These are phyloP conservation scores for Gypsophila paniculata DNA, from an alignment of 179 eudicot species.

Conservation along the genomic window DNA sequence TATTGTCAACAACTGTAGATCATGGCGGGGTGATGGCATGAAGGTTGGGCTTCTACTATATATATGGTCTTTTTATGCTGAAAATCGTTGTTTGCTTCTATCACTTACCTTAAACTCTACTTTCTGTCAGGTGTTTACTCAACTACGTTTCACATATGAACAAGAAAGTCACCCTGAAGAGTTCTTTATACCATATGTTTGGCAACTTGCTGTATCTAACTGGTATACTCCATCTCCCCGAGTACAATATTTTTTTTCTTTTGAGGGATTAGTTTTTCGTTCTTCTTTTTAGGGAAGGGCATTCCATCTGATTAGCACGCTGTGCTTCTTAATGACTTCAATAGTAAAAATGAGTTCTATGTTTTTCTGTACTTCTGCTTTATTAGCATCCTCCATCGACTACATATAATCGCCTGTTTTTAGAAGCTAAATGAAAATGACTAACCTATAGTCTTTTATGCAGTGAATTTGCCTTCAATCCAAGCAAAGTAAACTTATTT, in stretches of 20 bases:
- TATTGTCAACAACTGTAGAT: slow-evolving; percentile 64
- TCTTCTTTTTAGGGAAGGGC: background rate
- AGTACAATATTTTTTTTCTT: background rate
- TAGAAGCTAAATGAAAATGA: too few species aligned
- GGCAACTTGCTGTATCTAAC: slow-evolving; percentile 76
- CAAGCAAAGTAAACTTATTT: slow-evolving; percentile 65
- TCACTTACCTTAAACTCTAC: background rate
- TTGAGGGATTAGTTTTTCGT: background rate
- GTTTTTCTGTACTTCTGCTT: too few species aligned
- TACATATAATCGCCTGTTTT: too few species aligned
- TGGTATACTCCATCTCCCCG: slow-evolving; percentile 37
- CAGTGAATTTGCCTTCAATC: slow-evolving; percentile 63
- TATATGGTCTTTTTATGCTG: background rate
- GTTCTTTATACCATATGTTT: slow-evolving; percentile 93
- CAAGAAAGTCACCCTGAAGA: slow-evolving; percentile 98
- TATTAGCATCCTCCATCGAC: too few species aligned
- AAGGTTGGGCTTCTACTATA: slow-evolving; percentile 47
- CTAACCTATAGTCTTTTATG: too few species aligned
- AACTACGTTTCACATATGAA: slow-evolving; percentile 83
- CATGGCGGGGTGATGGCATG: slow-evolving; percentile 97
- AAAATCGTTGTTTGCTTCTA: background rate
- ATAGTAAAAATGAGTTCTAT: background rate
- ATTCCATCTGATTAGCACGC: background rate
- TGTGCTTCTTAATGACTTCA: background rate
- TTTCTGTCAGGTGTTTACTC: slow-evolving; percentile 66